phyloP scores from a whole-genome alignment of 768 basidiomycete genomes.

The Boletus sensibilis region DNA sequence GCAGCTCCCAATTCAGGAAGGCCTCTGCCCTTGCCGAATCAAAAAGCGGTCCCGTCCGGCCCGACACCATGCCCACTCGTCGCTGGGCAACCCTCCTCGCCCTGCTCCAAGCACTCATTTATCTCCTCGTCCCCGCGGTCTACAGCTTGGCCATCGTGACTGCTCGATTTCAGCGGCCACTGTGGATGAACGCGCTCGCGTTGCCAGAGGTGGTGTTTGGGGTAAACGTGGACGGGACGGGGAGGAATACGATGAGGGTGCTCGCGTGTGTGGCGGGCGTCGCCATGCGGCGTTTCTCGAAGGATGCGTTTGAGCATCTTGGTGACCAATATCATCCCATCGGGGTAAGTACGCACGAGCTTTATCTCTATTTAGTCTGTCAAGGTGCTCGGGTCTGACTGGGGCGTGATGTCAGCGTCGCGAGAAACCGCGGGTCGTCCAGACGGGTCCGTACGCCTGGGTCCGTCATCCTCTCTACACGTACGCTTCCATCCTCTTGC shows the following conservation, averaged over 20 bases:
- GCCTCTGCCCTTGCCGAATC: background rate
- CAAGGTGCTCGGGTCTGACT: too few relatives aligned
- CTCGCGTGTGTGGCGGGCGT: background rate
- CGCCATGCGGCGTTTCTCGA: background rate
- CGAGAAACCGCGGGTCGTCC: conserved; percentile 10
- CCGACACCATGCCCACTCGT: conserved; percentile 1
- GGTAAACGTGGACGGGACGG: background rate
- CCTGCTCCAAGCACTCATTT: background rate
- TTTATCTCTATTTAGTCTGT: too few relatives aligned
- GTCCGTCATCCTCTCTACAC: conserved; percentile 13
- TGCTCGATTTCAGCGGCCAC: background rate
- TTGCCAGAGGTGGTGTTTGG: background rate
- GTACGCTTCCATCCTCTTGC: background rate
- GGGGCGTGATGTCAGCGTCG: conserved; percentile 2
- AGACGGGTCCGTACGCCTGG: conserved; percentile 15
- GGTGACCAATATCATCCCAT: conserved; percentile 6
- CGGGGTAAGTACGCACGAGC: conserved; percentile 8
- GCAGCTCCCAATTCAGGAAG: background rate
- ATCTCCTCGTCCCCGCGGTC: background rate
- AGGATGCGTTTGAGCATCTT: conserved; percentile 1
- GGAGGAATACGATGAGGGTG: background rate
- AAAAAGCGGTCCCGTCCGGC: conserved; percentile 6
- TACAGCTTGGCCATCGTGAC: background rate
- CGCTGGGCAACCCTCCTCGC: background rate
- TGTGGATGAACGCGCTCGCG: conserved; percentile 1